Evolutionary conservation across 2,329 filamentous ascomycete species (phyloP), one percentile per base, ranked within the genome.

Genomic region (Talaromyces sp.): DNA sequence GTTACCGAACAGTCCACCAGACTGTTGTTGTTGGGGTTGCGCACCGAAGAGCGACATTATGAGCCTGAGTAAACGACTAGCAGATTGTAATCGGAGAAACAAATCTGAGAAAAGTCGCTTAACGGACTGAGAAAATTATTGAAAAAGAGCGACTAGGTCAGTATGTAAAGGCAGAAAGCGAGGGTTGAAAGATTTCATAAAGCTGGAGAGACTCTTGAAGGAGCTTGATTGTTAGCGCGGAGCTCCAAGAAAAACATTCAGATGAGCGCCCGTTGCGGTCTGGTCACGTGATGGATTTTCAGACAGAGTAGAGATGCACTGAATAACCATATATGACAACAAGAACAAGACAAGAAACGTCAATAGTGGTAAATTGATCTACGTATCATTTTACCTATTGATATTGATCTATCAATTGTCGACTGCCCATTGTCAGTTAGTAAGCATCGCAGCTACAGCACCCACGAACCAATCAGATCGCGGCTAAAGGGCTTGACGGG

Each of bases 11-110:
- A 77, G 75, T 14, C 74, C 65, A 12, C 72, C 68, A 37, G 70
- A 69, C 44, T 66, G 59, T 52, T 61, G 70, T 54, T 69, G 60
- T 58, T 69, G 66, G 37, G 58, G 35, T 48, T 64, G 62, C n/a
- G 60, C 68, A 58, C 72, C 75, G 65, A 79, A 79, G 16, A 79
- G 71, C 61, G 77, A 78, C 74, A 76, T 78, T 60, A 56, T 68
- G 65, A 48, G 12, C 35, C n/a, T 33, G 37, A 18, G 16, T 31
- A 50, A 55, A 50, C 12, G 28, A 54, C 54, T 2, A 25, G 33
- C 33, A 56, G 33, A 56, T 18, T 18, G 14, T 35, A 12, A 46
- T 16, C 7, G 18, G 35, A 42, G 33, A 23, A 57, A 9, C 55
- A 16, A 63, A 50, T n/a, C n/a, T 33, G 12, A 16, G 14, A 55